Base-by-base conservation (phyloP, 345 rosid species). In the Moricandia arvensis region DNA sequence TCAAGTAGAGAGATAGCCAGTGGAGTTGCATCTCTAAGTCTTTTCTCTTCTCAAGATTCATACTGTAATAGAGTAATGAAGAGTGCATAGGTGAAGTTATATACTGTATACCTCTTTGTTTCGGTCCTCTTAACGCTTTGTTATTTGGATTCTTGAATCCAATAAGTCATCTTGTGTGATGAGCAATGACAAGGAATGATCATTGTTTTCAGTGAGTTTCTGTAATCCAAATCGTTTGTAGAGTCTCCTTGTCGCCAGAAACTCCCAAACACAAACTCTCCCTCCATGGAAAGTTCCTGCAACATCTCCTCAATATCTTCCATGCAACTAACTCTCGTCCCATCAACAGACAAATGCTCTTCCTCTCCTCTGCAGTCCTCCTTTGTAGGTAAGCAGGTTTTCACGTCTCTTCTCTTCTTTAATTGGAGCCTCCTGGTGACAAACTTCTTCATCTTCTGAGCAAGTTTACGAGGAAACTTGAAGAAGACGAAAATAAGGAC, bases 211-310 rank as follows among this genome's bases (percentile, higher is more conserved):
- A 49, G 68, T 30, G 68, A 72, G 69, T 21, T 37, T 60, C 74
- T 29, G 30, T 66, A 27, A 37, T 65, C 73, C n/a, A 65, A 24
- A 59, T 49, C 53, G 29, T 78, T 59, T 72, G 77, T 0, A 72
- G 73, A n/a, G 12, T 72, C 74, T 27, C 76, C 82, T 66, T 86
- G 82, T 12, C 93, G 81, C 98, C 98, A 88, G 69, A 93, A 93
- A 84, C 93, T 91, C 65, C 98, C 98, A 80, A 91, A 93, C 71
- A 85, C 88, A 82, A 93, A 91, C 86, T 81, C 85, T 55, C 96
- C 98, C 47, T 84, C 83, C 60, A 67, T 41, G 26, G 82, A 85
- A 29, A 86, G 65, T 34, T 86, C 93, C 37, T 82, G 85, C 68
- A 91, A 59, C 59, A 80, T 86, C 76, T 59, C 78, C 77, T 89